A percentile compares a stretch with the other conserved stretches of the same genome.
Evolutionary conservation across 495 filamentous ascomycete species (phyloP).

Genomic region (Chaetomium fimeti): DNA sequence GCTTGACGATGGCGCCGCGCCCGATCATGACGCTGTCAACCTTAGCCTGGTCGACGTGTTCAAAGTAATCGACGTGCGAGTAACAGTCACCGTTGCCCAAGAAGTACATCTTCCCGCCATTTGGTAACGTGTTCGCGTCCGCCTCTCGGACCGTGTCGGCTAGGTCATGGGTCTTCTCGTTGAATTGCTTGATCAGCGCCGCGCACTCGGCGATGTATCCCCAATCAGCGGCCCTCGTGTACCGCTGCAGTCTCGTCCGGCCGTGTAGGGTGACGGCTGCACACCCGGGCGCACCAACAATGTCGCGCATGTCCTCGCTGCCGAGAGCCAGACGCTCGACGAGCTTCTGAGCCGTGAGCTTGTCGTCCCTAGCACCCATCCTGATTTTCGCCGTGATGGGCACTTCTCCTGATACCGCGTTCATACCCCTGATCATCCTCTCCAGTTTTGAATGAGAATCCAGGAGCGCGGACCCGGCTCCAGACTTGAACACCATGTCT

Average conservation of each 20-base stretch:
- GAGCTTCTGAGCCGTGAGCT: conserved; percentile 75
- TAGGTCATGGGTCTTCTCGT: conserved; percentile 58
- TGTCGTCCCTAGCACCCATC: conserved; percentile 79
- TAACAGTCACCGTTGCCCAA: conserved; percentile 95
- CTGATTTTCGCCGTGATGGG: conserved; percentile 93
- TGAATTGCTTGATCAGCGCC: conserved; percentile 74
- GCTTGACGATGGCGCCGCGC: conserved; percentile 89
- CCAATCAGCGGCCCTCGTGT: conserved; percentile 89
- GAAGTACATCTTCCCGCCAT: conserved; percentile 74
- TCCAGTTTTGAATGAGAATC: conserved; percentile 80
- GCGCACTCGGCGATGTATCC: conserved; percentile 86
- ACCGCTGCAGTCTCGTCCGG: conserved; percentile 88
- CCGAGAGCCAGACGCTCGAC: conserved; percentile 81
- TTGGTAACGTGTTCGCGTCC: conserved; percentile 61
- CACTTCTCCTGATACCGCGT: conserved; percentile 77
- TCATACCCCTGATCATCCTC: conserved; percentile 93
- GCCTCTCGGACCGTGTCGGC: conserved; percentile 75
- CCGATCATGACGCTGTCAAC: conserved; percentile 92
- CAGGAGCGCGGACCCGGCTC: conserved; percentile 91
- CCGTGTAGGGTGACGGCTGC: conserved; percentile 94
- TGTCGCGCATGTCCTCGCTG: conserved; percentile 60
- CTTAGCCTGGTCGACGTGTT: conserved; percentile 69
- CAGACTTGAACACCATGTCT: conserved; percentile 80
- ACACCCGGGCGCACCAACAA: conserved; percentile 69
- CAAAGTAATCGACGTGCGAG: conserved; percentile 83